Percentiles rank a stretch among this genome's conserved stretches.
Conservation (phyloP, 768 basidiomycete species). For the Calocera cornea region DNA sequence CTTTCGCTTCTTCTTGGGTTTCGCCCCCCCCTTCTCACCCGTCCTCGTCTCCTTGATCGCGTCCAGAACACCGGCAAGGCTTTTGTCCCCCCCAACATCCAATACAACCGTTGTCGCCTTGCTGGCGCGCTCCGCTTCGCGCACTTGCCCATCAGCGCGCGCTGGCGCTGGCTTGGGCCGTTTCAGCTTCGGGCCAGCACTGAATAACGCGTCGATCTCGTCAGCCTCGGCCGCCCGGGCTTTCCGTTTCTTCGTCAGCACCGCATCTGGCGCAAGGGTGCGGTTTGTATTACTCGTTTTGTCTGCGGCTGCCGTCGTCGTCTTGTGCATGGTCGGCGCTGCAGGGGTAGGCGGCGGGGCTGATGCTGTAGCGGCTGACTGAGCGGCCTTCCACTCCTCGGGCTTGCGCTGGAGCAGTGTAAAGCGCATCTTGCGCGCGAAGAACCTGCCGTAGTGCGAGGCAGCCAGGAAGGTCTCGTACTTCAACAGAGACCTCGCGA, state of each 20-base stretch:
- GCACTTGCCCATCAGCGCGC: slow-evolving; percentile 14
- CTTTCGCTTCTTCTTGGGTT: neutral
- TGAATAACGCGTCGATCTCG: slow-evolving; percentile 67
- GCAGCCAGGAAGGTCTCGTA: slow-evolving; percentile 58
- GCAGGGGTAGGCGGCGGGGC: slow-evolving; percentile 4
- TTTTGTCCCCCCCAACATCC: slow-evolving; percentile 22
- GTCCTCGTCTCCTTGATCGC: slow-evolving; percentile 33
- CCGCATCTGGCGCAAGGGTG: slow-evolving; percentile 12
- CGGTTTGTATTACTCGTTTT: neutral
- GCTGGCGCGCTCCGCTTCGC: slow-evolving; percentile 10
- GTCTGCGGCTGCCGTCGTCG: slow-evolving; percentile 6
- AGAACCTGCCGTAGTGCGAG: slow-evolving; percentile 79
- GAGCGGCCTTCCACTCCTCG: slow-evolving; percentile 70
- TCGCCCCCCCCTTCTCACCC: neutral
- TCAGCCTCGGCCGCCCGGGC: slow-evolving; percentile 36
- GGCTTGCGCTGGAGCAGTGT: slow-evolving; percentile 64
- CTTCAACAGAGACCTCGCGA: slow-evolving; percentile 63
- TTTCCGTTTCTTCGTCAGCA: slow-evolving; percentile 31
- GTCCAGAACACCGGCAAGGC: slow-evolving; percentile 38
- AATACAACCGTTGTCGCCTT: slow-evolving; percentile 10
- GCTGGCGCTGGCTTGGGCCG: neutral
- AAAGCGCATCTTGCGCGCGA: slow-evolving; percentile 63
- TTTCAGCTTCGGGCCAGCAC: slow-evolving; percentile 19
- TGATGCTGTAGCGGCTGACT: slow-evolving; percentile 27
- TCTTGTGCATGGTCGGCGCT: slow-evolving; percentile 15